Evolutionary conservation across 768 basidiomycete genomes (phyloP).

Genomic region (Lentinula sp.): DNA sequence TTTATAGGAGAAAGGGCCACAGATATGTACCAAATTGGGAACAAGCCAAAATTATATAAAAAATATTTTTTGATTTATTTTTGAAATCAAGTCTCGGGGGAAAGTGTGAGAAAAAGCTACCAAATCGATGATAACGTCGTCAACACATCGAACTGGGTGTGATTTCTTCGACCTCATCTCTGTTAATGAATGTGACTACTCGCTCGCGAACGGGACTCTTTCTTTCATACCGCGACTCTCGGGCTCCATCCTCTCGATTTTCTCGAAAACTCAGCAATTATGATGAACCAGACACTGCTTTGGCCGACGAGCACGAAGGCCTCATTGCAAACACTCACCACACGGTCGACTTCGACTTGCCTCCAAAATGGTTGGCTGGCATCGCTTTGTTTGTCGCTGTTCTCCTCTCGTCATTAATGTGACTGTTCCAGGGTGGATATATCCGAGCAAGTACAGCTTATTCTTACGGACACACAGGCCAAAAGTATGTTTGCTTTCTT

Average conservation of each 20-base stretch:
- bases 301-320: constrained; percentile 58
- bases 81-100: background rate
- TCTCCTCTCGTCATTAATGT: constrained; percentile 11
- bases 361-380: constrained; percentile 75
- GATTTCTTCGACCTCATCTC: background rate
- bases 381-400: constrained; percentile 13
- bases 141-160: background rate
- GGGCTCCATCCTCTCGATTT: constrained; percentile 35
- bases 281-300: constrained; percentile 38
- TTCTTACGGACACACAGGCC: constrained; percentile 57
- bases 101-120: background rate
- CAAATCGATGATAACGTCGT: background rate
- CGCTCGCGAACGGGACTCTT: constrained; percentile 90
- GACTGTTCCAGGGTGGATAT: constrained; percentile 72
- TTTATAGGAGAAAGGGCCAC: background rate
- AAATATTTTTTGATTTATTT: background rate
- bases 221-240: constrained; percentile 87
- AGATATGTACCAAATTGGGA: background rate
- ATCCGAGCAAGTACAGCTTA: constrained; percentile 82
- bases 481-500: constrained; percentile 55
- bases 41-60: background rate
- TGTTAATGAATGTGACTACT: constrained; percentile 37
- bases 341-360: constrained; percentile 58
- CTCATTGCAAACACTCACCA: constrained; percentile 45
- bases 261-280: constrained; percentile 32